A percentile compares a stretch with the other conserved stretches of the same genome.
Conservation (phyloP, 2,329 filamentous ascomycete genomes). For the Aspergillus amoenus region DNA sequence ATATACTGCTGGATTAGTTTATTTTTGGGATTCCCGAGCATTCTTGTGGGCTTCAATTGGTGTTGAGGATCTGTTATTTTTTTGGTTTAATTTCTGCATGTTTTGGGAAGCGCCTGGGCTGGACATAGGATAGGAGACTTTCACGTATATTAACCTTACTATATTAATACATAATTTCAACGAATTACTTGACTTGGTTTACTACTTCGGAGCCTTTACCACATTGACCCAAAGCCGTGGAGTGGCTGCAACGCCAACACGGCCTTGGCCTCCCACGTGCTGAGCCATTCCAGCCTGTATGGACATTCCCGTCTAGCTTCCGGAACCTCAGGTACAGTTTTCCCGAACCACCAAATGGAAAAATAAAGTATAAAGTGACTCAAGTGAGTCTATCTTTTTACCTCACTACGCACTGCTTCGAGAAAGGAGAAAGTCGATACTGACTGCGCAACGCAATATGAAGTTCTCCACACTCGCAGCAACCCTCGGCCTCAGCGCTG, state of each 20-base stretch:
- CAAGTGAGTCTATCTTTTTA: background rate
- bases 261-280: background rate
- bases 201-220: constrained; percentile 1
- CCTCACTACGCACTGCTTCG: no score
- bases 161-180: constrained; percentile 15
- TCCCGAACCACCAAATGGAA: background rate
- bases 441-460: constrained; percentile 16
- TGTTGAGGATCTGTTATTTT: constrained; percentile 21
- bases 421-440: background rate
- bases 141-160: constrained; percentile 24
- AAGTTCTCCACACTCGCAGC: constrained; percentile 69
- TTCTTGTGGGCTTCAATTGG: constrained; percentile 16
- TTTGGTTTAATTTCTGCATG: constrained; percentile 13
- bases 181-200: constrained; percentile 10
- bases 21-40: constrained; percentile 1
- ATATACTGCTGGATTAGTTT: constrained; percentile 1
- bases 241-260: background rate
- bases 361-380: background rate
- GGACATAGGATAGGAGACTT: constrained; percentile 23
- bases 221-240: background rate
- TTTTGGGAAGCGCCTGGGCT: constrained; percentile 24
- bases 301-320: no score
- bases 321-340: background rate
- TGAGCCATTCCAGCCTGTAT: background rate
- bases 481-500: constrained; percentile 66